These are phyloP conservation scores for Persicaria tinctoria DNA, from an alignment of 148 eudicot genomes.

Conservation along the genomic window DNA sequence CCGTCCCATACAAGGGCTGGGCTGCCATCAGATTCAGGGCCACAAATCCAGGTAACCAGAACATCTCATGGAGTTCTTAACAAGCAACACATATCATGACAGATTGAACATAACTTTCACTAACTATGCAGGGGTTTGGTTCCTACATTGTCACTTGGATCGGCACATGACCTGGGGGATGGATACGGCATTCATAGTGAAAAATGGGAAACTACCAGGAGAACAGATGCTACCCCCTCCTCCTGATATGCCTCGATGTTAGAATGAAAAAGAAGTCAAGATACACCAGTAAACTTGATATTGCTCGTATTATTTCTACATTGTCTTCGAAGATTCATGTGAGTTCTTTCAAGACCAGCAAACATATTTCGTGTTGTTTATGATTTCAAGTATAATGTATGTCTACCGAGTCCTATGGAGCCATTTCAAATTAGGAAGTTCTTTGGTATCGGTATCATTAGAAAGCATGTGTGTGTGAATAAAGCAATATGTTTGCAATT, in stretches of 20 bases:
- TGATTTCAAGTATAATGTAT: not conserved
- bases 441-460: not conserved
- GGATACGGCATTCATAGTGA: slow-evolving; percentile 12
- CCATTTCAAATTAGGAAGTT: not conserved
- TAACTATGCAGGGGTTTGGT: slow-evolving; percentile 13
- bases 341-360: not conserved
- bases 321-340: not conserved
- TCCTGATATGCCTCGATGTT: slow-evolving; percentile 12
- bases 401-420: not conserved
- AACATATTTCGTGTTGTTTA: not conserved
- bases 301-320: not conserved
- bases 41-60: slow-evolving; percentile 14
- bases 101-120: too few relatives aligned
- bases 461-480: not conserved
- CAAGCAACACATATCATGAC: not conserved
- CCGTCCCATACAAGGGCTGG: slow-evolving; percentile 17
- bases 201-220: slow-evolving; percentile 1
- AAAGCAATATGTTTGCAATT: slow-evolving; percentile 5
- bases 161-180: slow-evolving; percentile 11
- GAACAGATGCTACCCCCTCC: slow-evolving; percentile 12
- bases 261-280: slow-evolving; percentile 5
- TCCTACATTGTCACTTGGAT: slow-evolving; percentile 13
- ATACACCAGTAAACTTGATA: slow-evolving; percentile 3
- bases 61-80: not conserved
- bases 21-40: slow-evolving; percentile 19